Conservation (phyloP, 345 rosid genomes). For the Viola odorata region DNA sequence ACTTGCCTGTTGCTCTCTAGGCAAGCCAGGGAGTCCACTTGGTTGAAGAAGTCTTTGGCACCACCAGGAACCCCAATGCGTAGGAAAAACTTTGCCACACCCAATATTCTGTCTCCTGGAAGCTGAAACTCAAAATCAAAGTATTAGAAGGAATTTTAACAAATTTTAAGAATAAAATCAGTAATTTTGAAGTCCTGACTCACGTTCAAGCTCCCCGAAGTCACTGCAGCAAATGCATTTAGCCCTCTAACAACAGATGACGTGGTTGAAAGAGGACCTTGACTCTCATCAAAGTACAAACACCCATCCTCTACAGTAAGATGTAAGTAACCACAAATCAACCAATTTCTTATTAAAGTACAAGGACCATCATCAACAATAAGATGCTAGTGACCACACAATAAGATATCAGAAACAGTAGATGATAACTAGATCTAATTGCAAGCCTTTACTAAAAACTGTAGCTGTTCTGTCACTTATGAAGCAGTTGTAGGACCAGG, state of each 20-base stretch:
- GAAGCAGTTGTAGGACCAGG: not conserved
- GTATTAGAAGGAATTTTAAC: constrained; percentile 9
- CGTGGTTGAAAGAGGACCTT: constrained; percentile 71
- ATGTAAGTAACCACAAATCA: too few relatives aligned
- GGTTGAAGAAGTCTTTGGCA: constrained; percentile 75
- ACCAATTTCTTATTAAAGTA: too few relatives aligned
- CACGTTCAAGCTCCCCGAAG: constrained; percentile 53
- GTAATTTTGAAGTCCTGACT: constrained; percentile 21
- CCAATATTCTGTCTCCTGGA: constrained; percentile 66
- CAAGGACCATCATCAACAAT: not conserved
- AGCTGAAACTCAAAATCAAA: constrained; percentile 51
- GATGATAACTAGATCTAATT: not conserved
- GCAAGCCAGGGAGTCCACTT: constrained; percentile 73
- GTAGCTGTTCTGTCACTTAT: not conserved
- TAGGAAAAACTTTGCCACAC: constrained; percentile 84
- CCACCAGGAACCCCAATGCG: constrained; percentile 87
- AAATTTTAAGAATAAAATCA: not conserved
- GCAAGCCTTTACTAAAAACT: not conserved
- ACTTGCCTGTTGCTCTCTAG: constrained; percentile 77
- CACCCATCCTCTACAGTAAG: constrained; percentile 66
- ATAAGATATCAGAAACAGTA: not conserved
- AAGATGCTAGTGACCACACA: constrained; percentile 1
- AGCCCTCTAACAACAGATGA: constrained; percentile 83
- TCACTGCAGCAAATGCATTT: constrained; percentile 56
- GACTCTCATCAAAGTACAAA: constrained; percentile 72